Evolutionary conservation across 148 eudicot species (phyloP).

Genomic region (Limonium bicolor): DNA sequence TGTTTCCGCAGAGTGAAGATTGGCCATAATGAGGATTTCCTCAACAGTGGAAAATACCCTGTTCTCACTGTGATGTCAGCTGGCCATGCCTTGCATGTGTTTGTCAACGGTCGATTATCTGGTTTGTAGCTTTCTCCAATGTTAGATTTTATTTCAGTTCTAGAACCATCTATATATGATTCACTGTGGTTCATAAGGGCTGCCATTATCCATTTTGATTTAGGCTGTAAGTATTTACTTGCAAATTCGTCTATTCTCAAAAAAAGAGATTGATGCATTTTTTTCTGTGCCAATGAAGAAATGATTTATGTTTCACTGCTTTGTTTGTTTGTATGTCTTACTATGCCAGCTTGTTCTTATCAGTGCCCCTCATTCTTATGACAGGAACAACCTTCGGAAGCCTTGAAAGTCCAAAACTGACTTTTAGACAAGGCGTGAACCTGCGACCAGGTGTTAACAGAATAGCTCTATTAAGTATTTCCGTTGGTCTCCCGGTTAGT

Average conservation of each 20-base stretch:
- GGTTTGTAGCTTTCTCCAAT: conserved; percentile 29
- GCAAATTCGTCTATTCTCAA: too few species aligned
- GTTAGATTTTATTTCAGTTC: too few species aligned
- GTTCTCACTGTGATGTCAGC: conserved; percentile 74
- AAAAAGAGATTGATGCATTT: too few species aligned
- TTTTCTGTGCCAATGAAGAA: too few species aligned
- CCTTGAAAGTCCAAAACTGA: conserved; percentile 55
- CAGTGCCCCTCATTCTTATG: conserved; percentile 1
- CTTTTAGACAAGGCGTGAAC: conserved; percentile 58
- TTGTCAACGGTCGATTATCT: conserved; percentile 65
- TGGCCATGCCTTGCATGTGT: conserved; percentile 93
- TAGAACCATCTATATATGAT: too few species aligned
- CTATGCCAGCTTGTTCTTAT: neutral
- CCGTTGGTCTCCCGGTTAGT: conserved; percentile 95
- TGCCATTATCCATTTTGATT: too few species aligned
- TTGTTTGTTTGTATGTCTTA: neutral
- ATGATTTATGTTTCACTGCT: too few species aligned
- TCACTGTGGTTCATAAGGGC: too few species aligned
- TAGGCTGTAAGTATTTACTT: too few species aligned
- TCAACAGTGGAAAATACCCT: conserved; percentile 55
- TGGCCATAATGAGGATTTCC: conserved; percentile 38
- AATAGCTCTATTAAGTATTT: conserved; percentile 78
- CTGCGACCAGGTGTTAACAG: conserved; percentile 76
- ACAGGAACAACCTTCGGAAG: conserved; percentile 85
- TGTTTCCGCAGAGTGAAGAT: conserved; percentile 42